Base-by-base conservation (phyloP, 2,329 filamentous ascomycete species). In the Ophiognomonia clavigignenti-juglandacearum region DNA sequence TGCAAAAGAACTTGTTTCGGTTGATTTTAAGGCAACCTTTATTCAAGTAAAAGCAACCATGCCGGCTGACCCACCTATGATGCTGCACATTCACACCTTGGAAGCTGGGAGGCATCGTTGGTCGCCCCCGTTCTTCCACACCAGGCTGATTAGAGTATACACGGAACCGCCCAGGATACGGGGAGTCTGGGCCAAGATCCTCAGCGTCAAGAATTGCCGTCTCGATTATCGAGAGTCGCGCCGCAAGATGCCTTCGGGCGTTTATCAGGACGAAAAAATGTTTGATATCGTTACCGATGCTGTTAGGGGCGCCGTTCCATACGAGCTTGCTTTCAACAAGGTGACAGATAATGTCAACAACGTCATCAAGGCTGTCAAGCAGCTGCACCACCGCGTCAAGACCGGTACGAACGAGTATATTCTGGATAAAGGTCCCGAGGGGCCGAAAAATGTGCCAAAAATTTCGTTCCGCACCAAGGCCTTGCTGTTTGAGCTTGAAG, bases 261-360 rank as follows among this genome's bases (percentile, higher is more conserved):
- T 66, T 2, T 65, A 82, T 37, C 72, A 82, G 1, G 82, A 90
- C 23, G 88, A 96, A 51, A 88, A 82, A 54, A 86, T 91, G 43
- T 80, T 96, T 46, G 93, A 98, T 62, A 66, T 96, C 8, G 82
- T 81, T 34, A 80, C 86, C 0, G 93, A 97, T 56, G 90, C 91
- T 9, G 86, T 96, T 52, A 83, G 93, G 11, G 64, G 97, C 37
- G 89, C 85, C 6, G 83, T 98, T 10, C 93, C 95, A 2, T 90
- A 97, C 65, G 90, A 96, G 57, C 79, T 98, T 56, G 82, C 95
- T 20, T 78, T 97, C 59, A 86, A 93, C 65, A 85, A 85, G 51
- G 85, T 98, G 51, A 86, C 92, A n/a, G 93, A 98, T 68, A 98
- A 97, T 59, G 72, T 95, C 43, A 81, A 88, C 57, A 98, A 96